Conservation (phyloP, 805 yeast species). For the Jamesozyma gamospora region DNA sequence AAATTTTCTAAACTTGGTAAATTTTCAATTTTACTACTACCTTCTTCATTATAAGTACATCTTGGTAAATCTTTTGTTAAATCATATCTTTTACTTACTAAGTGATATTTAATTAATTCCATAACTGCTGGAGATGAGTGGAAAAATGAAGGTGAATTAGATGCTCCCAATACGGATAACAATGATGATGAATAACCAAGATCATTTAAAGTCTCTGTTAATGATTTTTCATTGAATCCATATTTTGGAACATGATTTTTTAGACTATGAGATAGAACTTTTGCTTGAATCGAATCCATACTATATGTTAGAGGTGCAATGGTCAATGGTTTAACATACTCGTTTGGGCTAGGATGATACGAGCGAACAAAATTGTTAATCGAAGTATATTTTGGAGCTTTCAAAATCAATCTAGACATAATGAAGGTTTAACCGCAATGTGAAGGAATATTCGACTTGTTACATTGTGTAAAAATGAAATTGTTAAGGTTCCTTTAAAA, state of each 20-base stretch:
- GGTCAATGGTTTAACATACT: slow-evolving; percentile 13
- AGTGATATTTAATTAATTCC: slow-evolving; percentile 48
- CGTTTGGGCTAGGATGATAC: slow-evolving; percentile 21
- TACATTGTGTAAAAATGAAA: too few species aligned
- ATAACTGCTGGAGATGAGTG: slow-evolving; percentile 28
- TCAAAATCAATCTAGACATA: too few species aligned
- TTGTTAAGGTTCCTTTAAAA: too few species aligned
- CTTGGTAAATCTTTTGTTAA: slow-evolving; percentile 31
- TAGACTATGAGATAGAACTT: slow-evolving; percentile 20
- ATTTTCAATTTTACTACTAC: slow-evolving; percentile 9
- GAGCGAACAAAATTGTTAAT: slow-evolving; percentile 5
- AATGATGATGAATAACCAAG: slow-evolving; percentile 21
- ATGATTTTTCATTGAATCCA: slow-evolving; percentile 27
- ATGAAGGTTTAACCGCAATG: too few species aligned
- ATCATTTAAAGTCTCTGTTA: slow-evolving; percentile 21
- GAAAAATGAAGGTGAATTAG: slow-evolving; percentile 25
- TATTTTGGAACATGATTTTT: slow-evolving; percentile 21
- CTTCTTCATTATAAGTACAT: background rate
- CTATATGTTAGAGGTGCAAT: slow-evolving; percentile 21
- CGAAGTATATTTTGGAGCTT: too few species aligned
- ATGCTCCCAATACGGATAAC: slow-evolving; percentile 23
- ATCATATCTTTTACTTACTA: slow-evolving; percentile 39
- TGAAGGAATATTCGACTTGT: too few species aligned
- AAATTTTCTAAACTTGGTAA: slow-evolving; percentile 33
- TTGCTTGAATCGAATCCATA: slow-evolving; percentile 20